Evolutionary conservation across 2,329 filamentous ascomycete species (phyloP), one percentile per base, ranked within the genome.

Genomic region (Aspergillus sp.): DNA sequence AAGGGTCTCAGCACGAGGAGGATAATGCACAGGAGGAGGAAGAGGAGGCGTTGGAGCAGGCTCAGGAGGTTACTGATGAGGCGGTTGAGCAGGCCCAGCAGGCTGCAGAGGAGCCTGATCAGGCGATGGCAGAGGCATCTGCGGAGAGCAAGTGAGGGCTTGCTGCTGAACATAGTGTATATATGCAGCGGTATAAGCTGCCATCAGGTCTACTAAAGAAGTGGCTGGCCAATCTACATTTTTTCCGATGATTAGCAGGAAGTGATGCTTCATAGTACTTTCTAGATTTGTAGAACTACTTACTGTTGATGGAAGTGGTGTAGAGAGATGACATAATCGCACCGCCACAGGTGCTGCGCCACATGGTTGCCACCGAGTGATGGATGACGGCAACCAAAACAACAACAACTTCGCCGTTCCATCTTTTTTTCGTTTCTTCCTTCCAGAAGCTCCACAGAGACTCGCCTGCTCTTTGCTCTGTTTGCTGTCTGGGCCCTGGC

Each of bases 381-480:
- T 66, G 65, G 58, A 68, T 67, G 66, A 67, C 61, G 64, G 61
- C 60, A 63, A 65, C 47, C 60, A 65, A 56, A 64, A 59, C 47
- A 63, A 63, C 49, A 63, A 64, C 64, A 66, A 58, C 60, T 13
- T 36, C 32, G 32, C 62, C 60, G 36, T 47, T 49, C 60, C 53
- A 61, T 58, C 56, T 44, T 23, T 49, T 51, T 56, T 64, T 66
- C 59, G 54, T 63, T 61, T 56, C 58, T 54, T 59, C 49, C 54
- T 54, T 55, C 50, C 47, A 50, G 47, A 50, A 50, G 47, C 13
- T 50, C 47, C 47, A 50, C 47, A 8, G 47, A 30, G n/a, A 27
- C 17, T 50, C 25, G 47, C 32, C 32, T 50, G 47, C 47, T 50
- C 25, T 19, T 27, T 39, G 32, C 38, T 19, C 47, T 19, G 21